A percentile compares a stretch with the other conserved stretches of the same genome.
These are phyloP conservation scores for Pseudoturritis turrita DNA, from an alignment of 345 rosid genomes.

Conservation along the genomic window DNA sequence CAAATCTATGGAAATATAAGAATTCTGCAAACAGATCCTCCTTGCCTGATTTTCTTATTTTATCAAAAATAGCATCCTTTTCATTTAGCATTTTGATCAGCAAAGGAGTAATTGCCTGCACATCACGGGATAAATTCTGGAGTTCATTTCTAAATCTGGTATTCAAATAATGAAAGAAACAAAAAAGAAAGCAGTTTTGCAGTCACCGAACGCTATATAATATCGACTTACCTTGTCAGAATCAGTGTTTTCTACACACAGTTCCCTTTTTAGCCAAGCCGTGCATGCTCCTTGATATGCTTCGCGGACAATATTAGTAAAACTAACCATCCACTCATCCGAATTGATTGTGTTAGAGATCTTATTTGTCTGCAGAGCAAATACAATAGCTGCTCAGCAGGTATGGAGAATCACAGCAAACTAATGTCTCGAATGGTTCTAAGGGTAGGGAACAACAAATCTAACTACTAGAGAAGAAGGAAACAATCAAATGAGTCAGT, in stretches of 20 bases:
- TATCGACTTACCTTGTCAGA: conserved; percentile 39
- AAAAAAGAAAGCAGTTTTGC: not conserved
- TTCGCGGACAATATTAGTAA: conserved; percentile 43
- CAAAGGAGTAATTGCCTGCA: conserved; percentile 54
- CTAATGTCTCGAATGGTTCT: not conserved
- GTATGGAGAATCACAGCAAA: conserved; percentile 1
- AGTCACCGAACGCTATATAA: not conserved
- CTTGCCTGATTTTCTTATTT: conserved; percentile 74
- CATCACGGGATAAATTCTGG: not conserved
- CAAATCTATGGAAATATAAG: conserved; percentile 55
- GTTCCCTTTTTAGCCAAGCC: conserved; percentile 65
- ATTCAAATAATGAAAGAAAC: not conserved
- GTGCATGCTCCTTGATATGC: conserved; percentile 51
- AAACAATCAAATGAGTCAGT: not conserved
- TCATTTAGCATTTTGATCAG: conserved; percentile 60
- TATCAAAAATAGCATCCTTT: conserved; percentile 50
- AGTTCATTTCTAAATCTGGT: conserved; percentile 8
- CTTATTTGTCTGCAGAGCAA: conserved; percentile 52
- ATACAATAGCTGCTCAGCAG: conserved; percentile 10
- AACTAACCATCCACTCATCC: conserved; percentile 51
- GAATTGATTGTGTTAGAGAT: conserved; percentile 22
- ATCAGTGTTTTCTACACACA: conserved; percentile 40
- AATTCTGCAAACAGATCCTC: conserved; percentile 78
- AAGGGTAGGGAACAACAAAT: not conserved
- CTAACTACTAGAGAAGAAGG: not conserved